A percentile compares a stretch with the other conserved stretches of the same genome.
Conservation (phyloP, 441 rosid species). For the Rhodomyrtus psidioides region DNA sequence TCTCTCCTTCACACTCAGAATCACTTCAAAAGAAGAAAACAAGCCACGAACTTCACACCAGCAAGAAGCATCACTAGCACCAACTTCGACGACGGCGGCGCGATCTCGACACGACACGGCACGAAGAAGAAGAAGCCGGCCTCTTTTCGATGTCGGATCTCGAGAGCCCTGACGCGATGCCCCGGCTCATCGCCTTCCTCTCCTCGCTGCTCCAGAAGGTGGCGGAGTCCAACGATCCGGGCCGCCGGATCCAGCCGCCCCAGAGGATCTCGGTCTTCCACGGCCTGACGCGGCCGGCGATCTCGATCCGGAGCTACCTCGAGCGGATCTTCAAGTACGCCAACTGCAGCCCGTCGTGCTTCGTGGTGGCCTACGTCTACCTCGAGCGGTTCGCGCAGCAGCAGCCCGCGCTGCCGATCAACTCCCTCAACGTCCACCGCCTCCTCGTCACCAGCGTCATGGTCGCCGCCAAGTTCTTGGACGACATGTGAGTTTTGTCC, state of each 20-base stretch:
- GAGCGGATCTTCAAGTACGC: conserved; percentile 84
- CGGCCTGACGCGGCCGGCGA: conserved; percentile 58
- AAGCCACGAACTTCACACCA: not conserved
- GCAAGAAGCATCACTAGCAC: not conserved
- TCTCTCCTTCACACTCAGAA: not conserved
- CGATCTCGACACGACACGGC: not conserved
- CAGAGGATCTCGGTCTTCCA: conserved; percentile 56
- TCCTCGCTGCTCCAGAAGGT: conserved; percentile 65
- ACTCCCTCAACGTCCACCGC: conserved; percentile 70
- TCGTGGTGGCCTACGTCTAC: conserved; percentile 74
- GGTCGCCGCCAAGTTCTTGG: conserved; percentile 91
- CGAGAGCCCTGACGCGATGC: conserved; percentile 32
- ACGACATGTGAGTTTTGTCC: conserved; percentile 60
- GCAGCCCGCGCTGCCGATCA: conserved; percentile 55
- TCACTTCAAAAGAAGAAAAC: not conserved
- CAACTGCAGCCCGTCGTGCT: conserved; percentile 81
- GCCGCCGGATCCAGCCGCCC: conserved; percentile 19
- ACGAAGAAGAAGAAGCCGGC: not conserved
- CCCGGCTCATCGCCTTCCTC: conserved; percentile 44
- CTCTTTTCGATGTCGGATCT: not conserved
- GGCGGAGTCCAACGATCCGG: conserved; percentile 53
- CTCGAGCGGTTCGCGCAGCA: conserved; percentile 63
- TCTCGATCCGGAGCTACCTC: conserved; percentile 62
- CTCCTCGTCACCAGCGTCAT: conserved; percentile 76
- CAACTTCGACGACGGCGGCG: not conserved